A percentile compares a stretch with the other conserved stretches of the same genome.
Conservation (phyloP, 352 stramenopile species). For the Globisporangium spiculum region DNA sequence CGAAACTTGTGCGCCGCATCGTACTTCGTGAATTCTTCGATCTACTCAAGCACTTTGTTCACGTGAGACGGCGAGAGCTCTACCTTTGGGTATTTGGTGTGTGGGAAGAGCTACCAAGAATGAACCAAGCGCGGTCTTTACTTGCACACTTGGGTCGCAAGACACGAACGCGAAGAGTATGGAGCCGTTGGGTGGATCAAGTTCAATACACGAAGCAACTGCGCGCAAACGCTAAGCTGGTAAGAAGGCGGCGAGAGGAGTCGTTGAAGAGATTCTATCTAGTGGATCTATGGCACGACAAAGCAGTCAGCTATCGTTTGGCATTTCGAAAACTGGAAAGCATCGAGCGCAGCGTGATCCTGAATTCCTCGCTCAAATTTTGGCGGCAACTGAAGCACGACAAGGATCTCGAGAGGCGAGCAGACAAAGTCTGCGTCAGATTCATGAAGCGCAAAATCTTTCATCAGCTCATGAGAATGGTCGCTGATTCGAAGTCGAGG, state of each 20-base stretch:
- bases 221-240: background rate
- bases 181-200: background rate
- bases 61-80: background rate
- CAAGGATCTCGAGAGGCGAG: background rate
- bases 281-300: background rate
- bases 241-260: background rate
- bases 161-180: background rate
- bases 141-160: background rate
- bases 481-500: too few species aligned
- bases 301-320: background rate
- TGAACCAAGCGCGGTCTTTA: background rate
- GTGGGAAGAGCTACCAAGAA: constrained; percentile 4
- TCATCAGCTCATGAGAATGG: background rate
- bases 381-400: background rate
- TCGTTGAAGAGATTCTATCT: constrained; percentile 1
- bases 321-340: background rate
- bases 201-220: background rate
- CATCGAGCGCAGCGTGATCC: background rate
- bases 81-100: background rate
- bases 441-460: background rate
- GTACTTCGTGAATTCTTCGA: background rate
- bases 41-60: background rate
- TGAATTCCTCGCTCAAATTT: background rate
- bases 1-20: background rate
- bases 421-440: background rate